Conservation (phyloP, 306 rosid species). For the Lotus japonicus region DNA sequence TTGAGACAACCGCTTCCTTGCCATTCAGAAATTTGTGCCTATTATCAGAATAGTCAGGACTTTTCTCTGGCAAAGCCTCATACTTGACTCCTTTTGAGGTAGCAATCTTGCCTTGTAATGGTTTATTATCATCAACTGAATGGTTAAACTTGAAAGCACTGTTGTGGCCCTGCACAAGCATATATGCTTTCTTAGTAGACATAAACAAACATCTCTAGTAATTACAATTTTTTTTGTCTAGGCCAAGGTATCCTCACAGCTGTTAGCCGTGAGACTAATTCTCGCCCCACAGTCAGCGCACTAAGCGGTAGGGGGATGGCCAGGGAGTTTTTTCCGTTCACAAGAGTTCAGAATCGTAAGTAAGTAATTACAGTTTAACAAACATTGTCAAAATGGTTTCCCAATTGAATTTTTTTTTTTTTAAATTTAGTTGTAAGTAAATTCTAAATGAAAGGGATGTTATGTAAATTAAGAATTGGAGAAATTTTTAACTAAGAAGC, state of each 20-base stretch:
- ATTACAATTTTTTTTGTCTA: too few species aligned
- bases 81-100: conserved; percentile 35
- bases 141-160: conserved; percentile 29
- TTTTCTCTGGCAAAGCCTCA: conserved; percentile 30
- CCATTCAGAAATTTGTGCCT: conserved; percentile 32
- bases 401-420: too few species aligned
- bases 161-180: conserved; percentile 51
- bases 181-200: not conserved
- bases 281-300: too few species aligned
- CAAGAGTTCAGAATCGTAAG: too few species aligned
- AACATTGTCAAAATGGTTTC: not conserved
- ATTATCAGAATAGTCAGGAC: conserved; percentile 21
- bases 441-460: not conserved
- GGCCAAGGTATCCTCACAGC: too few species aligned
- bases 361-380: not conserved
- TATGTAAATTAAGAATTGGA: not conserved
- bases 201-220: not conserved
- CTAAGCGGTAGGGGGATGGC: too few species aligned
- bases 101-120: conserved; percentile 31
- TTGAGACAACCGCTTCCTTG: conserved; percentile 35
- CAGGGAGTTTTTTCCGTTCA: too few species aligned
- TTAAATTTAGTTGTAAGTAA: too few species aligned
- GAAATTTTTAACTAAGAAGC: not conserved
- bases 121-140: conserved; percentile 20
- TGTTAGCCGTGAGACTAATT: too few species aligned